Percentiles rank a stretch among this genome's conserved stretches.
These are phyloP conservation scores for Scleromitrula shiraiana DNA, from an alignment of 2,329 filamentous ascomycete genomes.

Conservation along the genomic window DNA sequence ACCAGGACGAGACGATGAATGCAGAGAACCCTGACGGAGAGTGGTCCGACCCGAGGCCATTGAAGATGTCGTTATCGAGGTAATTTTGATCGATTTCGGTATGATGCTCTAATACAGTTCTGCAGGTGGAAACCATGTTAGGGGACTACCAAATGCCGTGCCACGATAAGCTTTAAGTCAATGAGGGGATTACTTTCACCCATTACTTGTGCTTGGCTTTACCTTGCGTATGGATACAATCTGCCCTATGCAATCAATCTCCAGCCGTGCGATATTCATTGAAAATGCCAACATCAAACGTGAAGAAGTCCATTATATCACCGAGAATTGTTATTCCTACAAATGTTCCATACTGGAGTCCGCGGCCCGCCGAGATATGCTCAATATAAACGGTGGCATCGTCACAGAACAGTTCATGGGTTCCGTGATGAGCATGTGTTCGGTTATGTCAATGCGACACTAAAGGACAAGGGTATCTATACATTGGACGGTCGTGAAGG, in stretches of 20 bases:
- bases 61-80: not conserved
- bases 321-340: too few species aligned
- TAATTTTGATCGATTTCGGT: not conserved
- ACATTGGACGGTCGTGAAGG: not conserved
- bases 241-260: not conserved
- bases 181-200: not conserved
- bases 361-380: conserved; percentile 3
- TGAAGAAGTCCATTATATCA: too few species aligned
- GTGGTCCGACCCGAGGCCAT: not conserved
- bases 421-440: not conserved
- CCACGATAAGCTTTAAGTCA: not conserved
- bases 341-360: too few species aligned
- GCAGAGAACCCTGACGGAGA: not conserved
- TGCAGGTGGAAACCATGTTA: too few species aligned
- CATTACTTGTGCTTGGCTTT: not conserved
- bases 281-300: too few species aligned
- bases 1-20: not conserved
- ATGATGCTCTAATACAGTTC: too few species aligned
- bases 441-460: not conserved
- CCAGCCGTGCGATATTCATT: not conserved
- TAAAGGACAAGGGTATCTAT: too few species aligned
- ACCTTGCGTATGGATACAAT: not conserved
- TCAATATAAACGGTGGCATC: conserved; percentile 4
- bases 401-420: not conserved
- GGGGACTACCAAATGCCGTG: not conserved